Percentiles rank a stretch among this genome's conserved stretches.
These are phyloP conservation scores for Lippia alba DNA, from an alignment of 305 asterid genomes.

Conservation along the genomic window DNA sequence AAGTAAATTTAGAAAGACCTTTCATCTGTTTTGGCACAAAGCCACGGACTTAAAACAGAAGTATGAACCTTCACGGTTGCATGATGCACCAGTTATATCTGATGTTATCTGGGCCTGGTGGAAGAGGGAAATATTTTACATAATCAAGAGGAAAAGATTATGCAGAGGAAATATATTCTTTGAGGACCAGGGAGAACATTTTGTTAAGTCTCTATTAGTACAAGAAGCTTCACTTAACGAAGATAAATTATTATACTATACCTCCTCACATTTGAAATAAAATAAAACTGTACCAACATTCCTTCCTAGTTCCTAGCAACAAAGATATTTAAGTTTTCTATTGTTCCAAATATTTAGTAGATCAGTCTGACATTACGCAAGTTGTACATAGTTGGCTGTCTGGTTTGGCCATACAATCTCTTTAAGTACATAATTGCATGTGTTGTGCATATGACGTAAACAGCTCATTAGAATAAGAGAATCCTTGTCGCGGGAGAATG, in stretches of 20 bases:
- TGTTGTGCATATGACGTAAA: slow-evolving; percentile 10
- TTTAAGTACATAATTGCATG: slow-evolving; percentile 16
- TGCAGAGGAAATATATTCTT: slow-evolving; percentile 50
- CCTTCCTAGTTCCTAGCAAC: slow-evolving; percentile 8
- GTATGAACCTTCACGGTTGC: slow-evolving; percentile 3
- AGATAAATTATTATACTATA: background rate
- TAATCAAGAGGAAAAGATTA: background rate
- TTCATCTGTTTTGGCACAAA: slow-evolving; percentile 12
- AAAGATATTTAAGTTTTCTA: background rate
- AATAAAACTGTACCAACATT: slow-evolving; percentile 1
- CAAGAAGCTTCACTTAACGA: slow-evolving; percentile 1
- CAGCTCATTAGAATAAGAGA: background rate
- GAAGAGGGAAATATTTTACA: background rate
- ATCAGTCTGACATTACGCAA: background rate
- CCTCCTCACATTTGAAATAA: background rate
- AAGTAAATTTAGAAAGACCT: slow-evolving; percentile 2
- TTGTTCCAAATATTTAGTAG: background rate
- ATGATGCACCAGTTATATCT: background rate
- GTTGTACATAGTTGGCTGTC: background rate
- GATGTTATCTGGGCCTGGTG: background rate
- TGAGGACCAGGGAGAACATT: background rate
- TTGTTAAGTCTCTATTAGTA: background rate
- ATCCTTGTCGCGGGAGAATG: background rate
- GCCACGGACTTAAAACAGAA: background rate
- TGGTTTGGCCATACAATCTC: slow-evolving; percentile 1